These are phyloP conservation scores for Penicillium bovifimosum DNA, from an alignment of 495 filamentous ascomycete species.

Conservation along the genomic window DNA sequence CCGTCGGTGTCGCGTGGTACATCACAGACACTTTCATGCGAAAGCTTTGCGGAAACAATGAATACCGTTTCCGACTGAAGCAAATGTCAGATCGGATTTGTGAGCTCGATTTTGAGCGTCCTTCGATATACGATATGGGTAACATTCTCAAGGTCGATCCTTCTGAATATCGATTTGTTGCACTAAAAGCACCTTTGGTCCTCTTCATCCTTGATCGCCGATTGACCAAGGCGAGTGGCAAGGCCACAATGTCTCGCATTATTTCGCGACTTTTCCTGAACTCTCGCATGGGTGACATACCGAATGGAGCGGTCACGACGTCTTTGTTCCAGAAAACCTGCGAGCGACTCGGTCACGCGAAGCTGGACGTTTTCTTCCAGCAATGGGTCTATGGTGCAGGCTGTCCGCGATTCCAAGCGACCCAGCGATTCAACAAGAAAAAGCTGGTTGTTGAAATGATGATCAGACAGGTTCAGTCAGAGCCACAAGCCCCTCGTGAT, in stretches of 20 bases:
- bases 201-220: slow-evolving; percentile 90
- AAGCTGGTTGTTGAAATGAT: slow-evolving; percentile 90
- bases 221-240: slow-evolving; percentile 78
- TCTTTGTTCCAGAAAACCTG: slow-evolving; percentile 71
- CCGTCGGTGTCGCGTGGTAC: slow-evolving; percentile 84
- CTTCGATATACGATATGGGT: slow-evolving; percentile 77
- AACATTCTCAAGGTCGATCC: slow-evolving; percentile 71
- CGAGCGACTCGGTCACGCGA: slow-evolving; percentile 80
- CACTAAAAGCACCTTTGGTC: slow-evolving; percentile 84
- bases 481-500: slow-evolving; percentile 44
- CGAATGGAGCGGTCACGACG: slow-evolving; percentile 67
- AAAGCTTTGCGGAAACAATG: slow-evolving; percentile 85
- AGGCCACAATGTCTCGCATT: slow-evolving; percentile 76
- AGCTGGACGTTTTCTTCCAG: slow-evolving; percentile 79
- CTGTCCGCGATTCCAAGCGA: slow-evolving; percentile 78
- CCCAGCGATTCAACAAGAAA: slow-evolving; percentile 95
- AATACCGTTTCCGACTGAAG: slow-evolving; percentile 89
- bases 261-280: slow-evolving; percentile 75
- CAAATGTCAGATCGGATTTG: slow-evolving; percentile 73
- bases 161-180: slow-evolving; percentile 81
- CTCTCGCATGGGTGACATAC: slow-evolving; percentile 69
- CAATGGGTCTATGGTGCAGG: slow-evolving; percentile 90
- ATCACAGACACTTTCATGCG: slow-evolving; percentile 91
- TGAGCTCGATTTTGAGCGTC: slow-evolving; percentile 73
- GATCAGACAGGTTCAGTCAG: slow-evolving; percentile 73